Conservation (phyloP, 1,139 yeast genomes). For the Torulaspora globosa region DNA sequence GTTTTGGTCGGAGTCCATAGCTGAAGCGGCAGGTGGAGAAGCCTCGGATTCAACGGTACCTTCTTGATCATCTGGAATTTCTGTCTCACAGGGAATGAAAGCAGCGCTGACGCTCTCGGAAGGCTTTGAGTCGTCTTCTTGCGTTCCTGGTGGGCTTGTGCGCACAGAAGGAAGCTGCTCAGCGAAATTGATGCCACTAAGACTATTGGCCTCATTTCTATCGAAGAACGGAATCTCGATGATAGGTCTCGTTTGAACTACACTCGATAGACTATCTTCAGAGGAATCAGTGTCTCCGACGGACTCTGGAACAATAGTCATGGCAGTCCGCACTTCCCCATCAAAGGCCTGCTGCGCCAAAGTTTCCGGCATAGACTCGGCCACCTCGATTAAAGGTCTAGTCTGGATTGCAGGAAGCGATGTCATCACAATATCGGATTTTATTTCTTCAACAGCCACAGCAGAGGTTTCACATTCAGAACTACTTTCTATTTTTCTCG, state of each 20-base stretch:
- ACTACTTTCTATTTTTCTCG: slow-evolving; percentile 4
- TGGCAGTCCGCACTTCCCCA: background rate
- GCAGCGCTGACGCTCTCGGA: background rate
- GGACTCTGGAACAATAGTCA: background rate
- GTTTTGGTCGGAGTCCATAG: background rate
- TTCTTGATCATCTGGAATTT: too few relatives aligned
- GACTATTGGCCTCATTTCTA: background rate
- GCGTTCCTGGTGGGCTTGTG: background rate
- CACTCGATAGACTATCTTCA: background rate
- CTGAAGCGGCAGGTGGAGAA: background rate
- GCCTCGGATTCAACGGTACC: too few relatives aligned
- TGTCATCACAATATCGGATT: background rate
- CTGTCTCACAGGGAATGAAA: too few relatives aligned
- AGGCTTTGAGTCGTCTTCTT: background rate
- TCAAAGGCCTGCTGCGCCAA: background rate
- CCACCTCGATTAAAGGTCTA: slow-evolving; percentile 8
- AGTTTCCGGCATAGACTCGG: background rate
- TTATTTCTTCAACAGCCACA: slow-evolving; percentile 6
- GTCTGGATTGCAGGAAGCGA: slow-evolving; percentile 4
- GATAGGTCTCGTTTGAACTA: slow-evolving; percentile 10
- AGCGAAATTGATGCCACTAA: background rate
- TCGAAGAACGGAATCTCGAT: slow-evolving; percentile 7
- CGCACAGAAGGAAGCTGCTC: background rate
- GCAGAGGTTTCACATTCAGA: background rate
- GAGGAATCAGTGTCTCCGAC: background rate